phyloP scores from a whole-genome alignment of 208 protist genomes.

The Balamuthia mandrillaris region DNA sequence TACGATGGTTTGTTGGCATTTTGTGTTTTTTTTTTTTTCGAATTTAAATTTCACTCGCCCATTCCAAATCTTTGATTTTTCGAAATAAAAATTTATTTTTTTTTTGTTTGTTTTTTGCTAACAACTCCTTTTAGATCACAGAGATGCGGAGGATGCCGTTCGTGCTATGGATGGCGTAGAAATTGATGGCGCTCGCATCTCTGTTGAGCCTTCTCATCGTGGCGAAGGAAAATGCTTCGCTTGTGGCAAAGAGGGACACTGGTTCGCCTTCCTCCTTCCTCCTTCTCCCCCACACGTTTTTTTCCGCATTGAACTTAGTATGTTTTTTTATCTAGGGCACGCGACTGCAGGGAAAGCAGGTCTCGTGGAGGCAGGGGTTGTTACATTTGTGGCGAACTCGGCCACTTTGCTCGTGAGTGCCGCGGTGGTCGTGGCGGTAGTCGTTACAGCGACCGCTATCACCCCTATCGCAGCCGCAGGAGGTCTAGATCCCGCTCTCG shows the following conservation, averaged over 20 bases:
- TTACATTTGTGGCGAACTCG: not conserved
- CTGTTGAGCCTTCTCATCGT: not conserved
- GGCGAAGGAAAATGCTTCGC: not conserved
- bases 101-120: not conserved
- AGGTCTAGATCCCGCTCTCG: not conserved
- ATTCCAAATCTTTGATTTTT: not conserved
- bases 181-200: slow-evolving; percentile 5
- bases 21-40: not conserved
- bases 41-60: not conserved
- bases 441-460: not conserved
- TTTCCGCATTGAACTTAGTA: no score
- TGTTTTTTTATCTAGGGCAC: no score
- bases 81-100: not conserved
- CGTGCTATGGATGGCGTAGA: slow-evolving; percentile 12
- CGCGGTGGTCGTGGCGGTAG: no score
- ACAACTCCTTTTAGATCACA: not conserved
- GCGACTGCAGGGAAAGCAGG: no score
- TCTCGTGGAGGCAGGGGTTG: not conserved
- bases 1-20: not conserved
- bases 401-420: not conserved
- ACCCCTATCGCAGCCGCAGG: no score
- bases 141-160: slow-evolving; percentile 36
- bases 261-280: not conserved
- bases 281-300: no score
- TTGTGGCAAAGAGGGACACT: not conserved